A percentile compares a stretch with the other conserved stretches of the same genome.
phyloP scores from a whole-genome alignment of 176 grass and related monocot species.

The Hordeum marinum region DNA sequence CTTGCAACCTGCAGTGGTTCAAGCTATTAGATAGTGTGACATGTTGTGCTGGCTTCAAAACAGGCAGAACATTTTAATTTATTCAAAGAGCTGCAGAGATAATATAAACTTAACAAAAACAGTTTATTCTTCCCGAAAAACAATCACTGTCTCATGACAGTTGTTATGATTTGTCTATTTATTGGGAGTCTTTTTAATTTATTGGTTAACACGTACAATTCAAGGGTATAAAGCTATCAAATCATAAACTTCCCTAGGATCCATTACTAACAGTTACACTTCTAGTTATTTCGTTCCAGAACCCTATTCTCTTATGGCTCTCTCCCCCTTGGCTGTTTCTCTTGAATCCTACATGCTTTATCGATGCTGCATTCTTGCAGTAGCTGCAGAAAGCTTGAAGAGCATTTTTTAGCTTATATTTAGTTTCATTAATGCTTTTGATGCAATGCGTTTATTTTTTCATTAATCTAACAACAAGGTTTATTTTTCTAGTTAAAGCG shows the following conservation, averaged over 20 bases:
- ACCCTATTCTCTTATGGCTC: background rate
- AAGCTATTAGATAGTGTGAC: background rate
- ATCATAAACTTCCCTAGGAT: background rate
- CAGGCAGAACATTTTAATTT: background rate
- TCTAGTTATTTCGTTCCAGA: background rate
- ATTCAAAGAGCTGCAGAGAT: background rate
- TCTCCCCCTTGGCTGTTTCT: background rate
- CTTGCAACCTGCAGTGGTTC: background rate
- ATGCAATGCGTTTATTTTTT: background rate
- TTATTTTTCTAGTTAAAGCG: conserved; percentile 49
- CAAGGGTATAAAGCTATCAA: background rate
- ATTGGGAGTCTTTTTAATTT: background rate
- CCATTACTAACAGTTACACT: background rate
- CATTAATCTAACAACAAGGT: background rate
- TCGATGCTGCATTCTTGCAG: background rate
- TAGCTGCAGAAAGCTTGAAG: background rate
- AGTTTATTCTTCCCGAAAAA: background rate
- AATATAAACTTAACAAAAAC: background rate
- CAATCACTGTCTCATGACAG: background rate
- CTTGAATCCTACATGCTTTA: background rate
- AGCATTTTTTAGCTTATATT: background rate
- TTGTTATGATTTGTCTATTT: background rate
- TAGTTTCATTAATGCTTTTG: background rate
- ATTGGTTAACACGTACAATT: background rate
- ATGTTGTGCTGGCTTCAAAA: background rate